Evolutionary conservation across 2,329 filamentous ascomycete species (phyloP), one percentile per base, ranked within the genome.

Genomic region (Cercospora brassicicola): DNA sequence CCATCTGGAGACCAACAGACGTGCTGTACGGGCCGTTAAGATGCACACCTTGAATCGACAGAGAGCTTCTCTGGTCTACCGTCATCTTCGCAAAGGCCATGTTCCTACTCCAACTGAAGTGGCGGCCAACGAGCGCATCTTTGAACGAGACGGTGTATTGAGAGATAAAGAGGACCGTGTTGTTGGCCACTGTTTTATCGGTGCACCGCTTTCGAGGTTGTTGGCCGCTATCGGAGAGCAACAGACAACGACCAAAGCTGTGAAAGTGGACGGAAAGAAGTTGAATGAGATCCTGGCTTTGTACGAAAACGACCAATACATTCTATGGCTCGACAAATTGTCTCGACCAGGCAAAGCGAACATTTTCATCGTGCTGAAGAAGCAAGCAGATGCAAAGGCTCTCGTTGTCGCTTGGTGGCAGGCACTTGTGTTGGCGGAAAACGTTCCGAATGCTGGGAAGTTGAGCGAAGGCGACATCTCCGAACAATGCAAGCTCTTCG

Each of bases 21-120:
- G 88, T 36, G 95, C 93, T 51, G 94, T 99, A 4, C 86, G 90
- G 69, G 86, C 91, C 59, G 94, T 99, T 15, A 89, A 88, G 77
- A 92, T 98, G 89, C 87, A 87, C 45, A 92, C 88, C 6, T 84
- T 98, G 39, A 98, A 97, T 80, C 86, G 92, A 23, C 94, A 98
- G 79, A 87, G 95, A 39, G 91, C 93, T 1, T 92, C 90, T 59
- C 88, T 97, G 20, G 83, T 96, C 1, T 89, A 94, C 73, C 85
- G 87, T 48, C 77, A 90, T 4, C 71, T 86, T 11, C 76, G 75
- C 5, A 70, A 76, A 33, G 78, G 75, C 26, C 79, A 76, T 10
- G 80, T 91, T 1, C 83, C 92, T 2, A 84, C 84, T 0, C 93
- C 93, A 0, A 80, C 83, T 7, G 83, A 93, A 71, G 89, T 93